These are phyloP conservation scores for Solanum aculeatissimum DNA, from an alignment of 305 asterid genomes.

Conservation along the genomic window DNA sequence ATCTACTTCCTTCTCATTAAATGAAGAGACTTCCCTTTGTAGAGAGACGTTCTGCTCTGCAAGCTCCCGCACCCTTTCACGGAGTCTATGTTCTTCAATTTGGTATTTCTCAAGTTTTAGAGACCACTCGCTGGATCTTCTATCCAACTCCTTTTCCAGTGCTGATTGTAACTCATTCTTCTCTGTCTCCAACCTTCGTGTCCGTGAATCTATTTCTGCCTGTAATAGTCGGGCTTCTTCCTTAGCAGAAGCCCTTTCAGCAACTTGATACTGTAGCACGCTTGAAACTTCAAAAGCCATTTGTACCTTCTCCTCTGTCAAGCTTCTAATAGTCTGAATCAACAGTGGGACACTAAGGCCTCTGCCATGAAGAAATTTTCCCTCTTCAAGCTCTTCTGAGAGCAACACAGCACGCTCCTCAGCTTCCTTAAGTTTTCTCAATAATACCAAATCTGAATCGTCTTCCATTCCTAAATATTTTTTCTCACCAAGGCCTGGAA, in stretches of 20 bases:
- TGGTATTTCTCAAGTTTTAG: constrained; percentile 77
- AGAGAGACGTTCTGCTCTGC: constrained; percentile 95
- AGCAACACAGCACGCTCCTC: constrained; percentile 55
- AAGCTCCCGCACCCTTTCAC: constrained; percentile 88
- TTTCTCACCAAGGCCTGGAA: constrained; percentile 28
- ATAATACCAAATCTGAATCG: constrained; percentile 38
- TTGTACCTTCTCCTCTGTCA: constrained; percentile 60
- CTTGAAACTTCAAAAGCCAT: constrained; percentile 63
- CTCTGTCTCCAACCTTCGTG: constrained; percentile 65
- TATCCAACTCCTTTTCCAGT: constrained; percentile 81
- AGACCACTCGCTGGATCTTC: constrained; percentile 92
- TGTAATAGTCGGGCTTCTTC: constrained; percentile 41
- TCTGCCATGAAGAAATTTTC: constrained; percentile 34
- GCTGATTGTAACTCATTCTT: constrained; percentile 67
- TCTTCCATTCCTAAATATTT: constrained; percentile 20
- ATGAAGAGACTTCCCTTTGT: constrained; percentile 76
- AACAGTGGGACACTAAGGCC: constrained; percentile 45
- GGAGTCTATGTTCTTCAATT: constrained; percentile 81
- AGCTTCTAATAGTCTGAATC: constrained; percentile 49
- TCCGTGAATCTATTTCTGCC: constrained; percentile 39
- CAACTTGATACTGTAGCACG: constrained; percentile 54
- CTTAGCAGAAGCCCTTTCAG: constrained; percentile 61
- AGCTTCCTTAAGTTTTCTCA: constrained; percentile 52
- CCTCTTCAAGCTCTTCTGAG: constrained; percentile 58
- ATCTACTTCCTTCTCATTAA: constrained; percentile 53